These are phyloP conservation scores for Rubia peregrina DNA, from an alignment of 305 asterid genomes.

Conservation along the genomic window DNA sequence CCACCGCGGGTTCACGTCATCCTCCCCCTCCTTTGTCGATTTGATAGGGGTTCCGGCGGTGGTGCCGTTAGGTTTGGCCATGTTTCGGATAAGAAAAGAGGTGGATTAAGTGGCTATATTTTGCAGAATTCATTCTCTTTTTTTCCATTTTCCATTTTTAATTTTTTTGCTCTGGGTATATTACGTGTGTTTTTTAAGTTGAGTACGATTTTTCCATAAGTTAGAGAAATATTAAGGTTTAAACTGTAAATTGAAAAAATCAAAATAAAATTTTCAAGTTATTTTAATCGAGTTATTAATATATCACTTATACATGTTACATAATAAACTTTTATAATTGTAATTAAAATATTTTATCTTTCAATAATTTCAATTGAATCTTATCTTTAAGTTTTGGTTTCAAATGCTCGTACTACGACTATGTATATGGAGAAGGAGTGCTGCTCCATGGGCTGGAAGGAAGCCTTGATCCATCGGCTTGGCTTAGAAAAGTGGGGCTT, in stretches of 20 bases:
- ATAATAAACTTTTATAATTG: too few species aligned
- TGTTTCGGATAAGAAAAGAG: slow-evolving; percentile 11
- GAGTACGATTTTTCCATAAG: too few species aligned
- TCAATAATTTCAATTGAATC: too few species aligned
- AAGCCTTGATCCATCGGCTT: slow-evolving; percentile 4
- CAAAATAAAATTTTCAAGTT: too few species aligned
- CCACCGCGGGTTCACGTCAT: slow-evolving; percentile 38
- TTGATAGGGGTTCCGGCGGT: slow-evolving; percentile 1
- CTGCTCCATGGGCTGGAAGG: not conserved
- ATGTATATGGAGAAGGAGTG: not conserved
- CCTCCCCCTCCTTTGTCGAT: slow-evolving; percentile 6
- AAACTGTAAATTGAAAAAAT: too few species aligned
- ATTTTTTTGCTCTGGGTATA: not conserved
- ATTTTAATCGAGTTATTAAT: too few species aligned
- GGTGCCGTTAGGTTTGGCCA: slow-evolving; percentile 11
- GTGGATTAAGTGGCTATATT: not conserved
- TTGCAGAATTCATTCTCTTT: not conserved
- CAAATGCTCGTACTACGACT: not conserved
- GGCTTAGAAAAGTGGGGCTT: not conserved
- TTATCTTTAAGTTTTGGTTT: not conserved
- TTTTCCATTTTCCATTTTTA: not conserved
- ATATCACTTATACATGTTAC: too few species aligned
- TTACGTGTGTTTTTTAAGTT: slow-evolving; percentile 3
- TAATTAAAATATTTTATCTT: too few species aligned
- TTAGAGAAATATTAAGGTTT: too few species aligned